A percentile compares a stretch with the other conserved stretches of the same genome.
These are phyloP conservation scores for Arthrobotrys sinensis DNA, from an alignment of 2,329 filamentous ascomycete genomes.

Conservation along the genomic window DNA sequence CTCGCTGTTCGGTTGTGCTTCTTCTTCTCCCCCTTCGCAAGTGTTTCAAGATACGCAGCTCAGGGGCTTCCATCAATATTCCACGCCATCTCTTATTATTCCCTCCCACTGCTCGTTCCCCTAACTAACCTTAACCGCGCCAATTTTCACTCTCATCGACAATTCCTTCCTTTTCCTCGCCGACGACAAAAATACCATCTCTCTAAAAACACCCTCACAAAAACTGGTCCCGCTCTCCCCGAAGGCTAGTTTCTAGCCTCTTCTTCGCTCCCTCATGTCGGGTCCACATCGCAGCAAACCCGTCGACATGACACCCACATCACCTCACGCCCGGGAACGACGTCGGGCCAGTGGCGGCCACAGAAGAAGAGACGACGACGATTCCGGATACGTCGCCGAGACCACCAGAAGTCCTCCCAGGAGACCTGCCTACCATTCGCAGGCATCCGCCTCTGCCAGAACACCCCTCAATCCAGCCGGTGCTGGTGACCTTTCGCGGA, in stretches of 20 bases:
- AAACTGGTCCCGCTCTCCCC: conserved; percentile 9
- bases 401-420: conserved; percentile 57
- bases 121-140: neutral
- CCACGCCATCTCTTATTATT: conserved; percentile 29
- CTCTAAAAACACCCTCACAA: too few species aligned
- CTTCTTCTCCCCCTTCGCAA: neutral
- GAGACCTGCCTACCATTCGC: conserved; percentile 51
- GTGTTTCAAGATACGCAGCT: conserved; percentile 57
- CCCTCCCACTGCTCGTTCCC: neutral
- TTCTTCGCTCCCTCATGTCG: conserved; percentile 31
- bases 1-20: conserved; percentile 1
- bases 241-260: conserved; percentile 47
- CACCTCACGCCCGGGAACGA: conserved; percentile 40
- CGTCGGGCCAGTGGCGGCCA: conserved; percentile 48
- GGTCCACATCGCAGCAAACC: conserved; percentile 45
- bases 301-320: conserved; percentile 52
- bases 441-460: conserved; percentile 47
- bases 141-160: neutral
- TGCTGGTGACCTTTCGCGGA: conserved; percentile 74
- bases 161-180: conserved; percentile 12
- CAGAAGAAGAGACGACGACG: conserved; percentile 37
- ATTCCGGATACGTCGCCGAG: conserved; percentile 57
- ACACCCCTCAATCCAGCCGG: conserved; percentile 58
- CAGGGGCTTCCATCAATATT: conserved; percentile 41
- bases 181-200: neutral